A percentile compares a stretch with the other conserved stretches of the same genome.
Conservation (phyloP, 2,329 filamentous ascomycete species). For the Pseudogymnoascus sp. region DNA sequence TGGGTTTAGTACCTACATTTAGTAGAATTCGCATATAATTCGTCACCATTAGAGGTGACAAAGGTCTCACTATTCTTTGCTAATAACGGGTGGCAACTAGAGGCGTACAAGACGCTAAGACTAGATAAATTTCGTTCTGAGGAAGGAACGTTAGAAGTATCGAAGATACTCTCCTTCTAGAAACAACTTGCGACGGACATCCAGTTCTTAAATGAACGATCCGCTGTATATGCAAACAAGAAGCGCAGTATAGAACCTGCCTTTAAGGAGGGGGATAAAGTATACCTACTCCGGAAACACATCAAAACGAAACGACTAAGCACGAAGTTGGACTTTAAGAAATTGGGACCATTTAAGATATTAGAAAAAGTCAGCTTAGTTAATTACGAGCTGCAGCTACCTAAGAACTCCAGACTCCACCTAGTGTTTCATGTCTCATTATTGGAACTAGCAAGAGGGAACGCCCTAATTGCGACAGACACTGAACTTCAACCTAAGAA, state of each 20-base stretch:
- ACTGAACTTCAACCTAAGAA: too few relatives aligned
- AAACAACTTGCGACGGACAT: neutral
- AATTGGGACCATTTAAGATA: neutral
- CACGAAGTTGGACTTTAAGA: neutral
- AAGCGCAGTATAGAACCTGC: neutral
- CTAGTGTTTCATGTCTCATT: neutral
- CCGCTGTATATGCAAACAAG: neutral
- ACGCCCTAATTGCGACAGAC: neutral
- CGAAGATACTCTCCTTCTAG: neutral
- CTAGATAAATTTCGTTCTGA: neutral
- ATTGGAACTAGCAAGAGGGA: neutral
- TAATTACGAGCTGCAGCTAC: neutral
- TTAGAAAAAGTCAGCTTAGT: neutral
- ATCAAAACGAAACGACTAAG: neutral
- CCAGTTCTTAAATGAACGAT: neutral
- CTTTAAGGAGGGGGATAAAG: neutral
- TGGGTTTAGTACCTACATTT: conserved; percentile 12
- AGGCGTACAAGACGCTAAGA: neutral
- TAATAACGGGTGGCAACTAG: conserved; percentile 11
- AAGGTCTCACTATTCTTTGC: neutral
- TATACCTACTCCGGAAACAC: neutral
- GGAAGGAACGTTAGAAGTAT: too few relatives aligned
- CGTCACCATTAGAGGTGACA: neutral
- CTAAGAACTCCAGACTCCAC: neutral
- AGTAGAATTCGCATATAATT: conserved; percentile 1